Percentiles rank a stretch among this genome's conserved stretches.
Evolutionary conservation across 2,329 filamentous ascomycete genomes (phyloP).

Genomic region (Aspergillus hortae): DNA sequence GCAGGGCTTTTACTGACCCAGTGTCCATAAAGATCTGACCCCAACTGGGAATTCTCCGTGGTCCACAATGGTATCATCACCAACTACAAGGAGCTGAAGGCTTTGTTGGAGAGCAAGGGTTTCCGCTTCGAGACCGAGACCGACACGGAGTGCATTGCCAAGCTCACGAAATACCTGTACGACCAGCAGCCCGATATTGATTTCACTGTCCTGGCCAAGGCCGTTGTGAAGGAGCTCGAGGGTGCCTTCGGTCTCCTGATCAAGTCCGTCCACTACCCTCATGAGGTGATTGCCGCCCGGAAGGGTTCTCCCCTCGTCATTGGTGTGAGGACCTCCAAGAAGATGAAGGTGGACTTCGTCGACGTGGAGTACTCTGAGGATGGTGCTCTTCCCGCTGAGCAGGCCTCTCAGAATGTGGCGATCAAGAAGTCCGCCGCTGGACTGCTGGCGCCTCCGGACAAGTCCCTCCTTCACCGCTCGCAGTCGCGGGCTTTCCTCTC

Average conservation of each 20-base stretch:
- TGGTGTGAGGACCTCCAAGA: constrained; percentile 92
- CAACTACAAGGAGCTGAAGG: constrained; percentile 99
- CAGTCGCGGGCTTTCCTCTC: constrained; percentile 99
- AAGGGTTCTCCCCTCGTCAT: constrained; percentile 98
- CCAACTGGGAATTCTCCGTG: constrained; percentile 91
- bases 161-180: constrained; percentile 97
- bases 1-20: neutral
- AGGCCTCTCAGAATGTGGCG: constrained; percentile 91
- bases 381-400: constrained; percentile 82
- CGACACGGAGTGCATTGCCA: constrained; percentile 98
- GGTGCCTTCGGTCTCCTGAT: constrained; percentile 95
- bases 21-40: constrained; percentile 67
- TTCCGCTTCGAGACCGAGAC: constrained; percentile 99
- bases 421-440: constrained; percentile 80
- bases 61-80: constrained; percentile 99
- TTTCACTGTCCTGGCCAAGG: constrained; percentile 95
- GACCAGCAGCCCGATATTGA: constrained; percentile 91
- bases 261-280: constrained; percentile 97
- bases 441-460: constrained; percentile 86
- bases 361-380: constrained; percentile 97
- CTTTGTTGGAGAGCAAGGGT: constrained; percentile 86
- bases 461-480: constrained; percentile 95
- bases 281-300: constrained; percentile 94
- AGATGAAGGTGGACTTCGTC: constrained; percentile 99
- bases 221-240: constrained; percentile 96